Base-by-base conservation (phyloP, 108 stramenopile species). In the Nitzschia palea region DNA sequence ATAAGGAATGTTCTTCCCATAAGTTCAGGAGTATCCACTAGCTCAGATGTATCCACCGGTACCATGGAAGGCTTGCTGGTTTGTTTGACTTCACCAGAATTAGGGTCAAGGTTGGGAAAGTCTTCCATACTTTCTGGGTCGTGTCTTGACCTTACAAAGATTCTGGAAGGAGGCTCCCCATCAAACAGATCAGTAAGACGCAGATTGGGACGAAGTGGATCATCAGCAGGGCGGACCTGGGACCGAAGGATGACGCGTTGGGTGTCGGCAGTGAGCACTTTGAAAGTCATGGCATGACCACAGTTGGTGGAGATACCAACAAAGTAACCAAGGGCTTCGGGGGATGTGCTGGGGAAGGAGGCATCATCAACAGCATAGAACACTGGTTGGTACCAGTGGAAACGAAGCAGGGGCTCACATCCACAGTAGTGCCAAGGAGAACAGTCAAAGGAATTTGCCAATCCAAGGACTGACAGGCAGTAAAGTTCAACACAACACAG, bases 381-480 rank as follows among this genome's bases (percentile, higher is more conserved):
- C 15, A 69, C 67, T 23, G 45, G 62, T 36, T 76, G 40, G 29
- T 40, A 76, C 63, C 62, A 77, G 37, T 26, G 26, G 44, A 71
- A 77, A 3, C n/a, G 30, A 22, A 66, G 17, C 27, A 55, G 53
- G 18, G 30, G 17, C 35, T 40, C 29, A 77, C 71, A 44, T 77
- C 76, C 2, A 55, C 64, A 12, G 54, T 55, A 23, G 14, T 4
- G 29, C 53, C 62, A 32, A 32, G 3, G 67, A 70, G 28, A 32
- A 26, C 6, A 15, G 27, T 14, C 22, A 56, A 32, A 32, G 55
- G 65, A 9, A 26, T 53, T 1, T 25, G 1, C 51, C 65, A 0
- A 62, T 32, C 9, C 4, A 55, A 25, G 2, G 40, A 17, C 3
- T 23, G 22, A 6, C 23, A 33, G 17, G 65, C 28, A 22, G 36